These are phyloP conservation scores for Solanum chacoense DNA, from an alignment of 305 asterid genomes.

Conservation along the genomic window DNA sequence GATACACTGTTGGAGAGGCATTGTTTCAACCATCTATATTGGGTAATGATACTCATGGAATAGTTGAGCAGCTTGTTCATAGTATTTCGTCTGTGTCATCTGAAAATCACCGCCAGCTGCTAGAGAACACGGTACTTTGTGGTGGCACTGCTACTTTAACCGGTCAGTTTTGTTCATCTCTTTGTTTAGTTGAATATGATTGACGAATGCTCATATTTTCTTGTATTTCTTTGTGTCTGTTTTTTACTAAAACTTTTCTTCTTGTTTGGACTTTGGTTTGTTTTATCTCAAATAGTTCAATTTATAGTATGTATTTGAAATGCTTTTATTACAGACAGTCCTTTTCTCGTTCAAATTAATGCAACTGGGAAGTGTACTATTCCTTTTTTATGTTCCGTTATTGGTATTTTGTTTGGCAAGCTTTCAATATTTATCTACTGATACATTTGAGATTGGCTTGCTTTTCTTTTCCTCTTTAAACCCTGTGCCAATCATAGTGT, in stretches of 20 bases:
- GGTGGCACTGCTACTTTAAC: slow-evolving; percentile 89
- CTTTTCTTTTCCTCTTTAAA: neutral
- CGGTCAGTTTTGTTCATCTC: slow-evolving; percentile 30
- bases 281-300: neutral
- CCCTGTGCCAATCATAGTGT: neutral
- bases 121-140: slow-evolving; percentile 91
- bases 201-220: neutral
- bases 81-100: slow-evolving; percentile 79
- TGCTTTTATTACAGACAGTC: neutral
- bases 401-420: neutral
- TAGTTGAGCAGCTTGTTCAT: slow-evolving; percentile 95
- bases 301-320: neutral
- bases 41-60: slow-evolving; percentile 76
- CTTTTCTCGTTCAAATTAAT: neutral
- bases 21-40: slow-evolving; percentile 77
- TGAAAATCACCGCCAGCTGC: slow-evolving; percentile 92
- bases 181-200: neutral
- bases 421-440: neutral
- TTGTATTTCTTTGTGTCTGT: neutral
- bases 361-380: neutral
- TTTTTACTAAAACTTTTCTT: neutral
- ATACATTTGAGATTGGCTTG: neutral
- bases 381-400: neutral
- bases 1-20: slow-evolving; percentile 84
- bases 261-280: neutral